Base-by-base conservation (phyloP, 129 eudicot species). In the Arctium minus region DNA sequence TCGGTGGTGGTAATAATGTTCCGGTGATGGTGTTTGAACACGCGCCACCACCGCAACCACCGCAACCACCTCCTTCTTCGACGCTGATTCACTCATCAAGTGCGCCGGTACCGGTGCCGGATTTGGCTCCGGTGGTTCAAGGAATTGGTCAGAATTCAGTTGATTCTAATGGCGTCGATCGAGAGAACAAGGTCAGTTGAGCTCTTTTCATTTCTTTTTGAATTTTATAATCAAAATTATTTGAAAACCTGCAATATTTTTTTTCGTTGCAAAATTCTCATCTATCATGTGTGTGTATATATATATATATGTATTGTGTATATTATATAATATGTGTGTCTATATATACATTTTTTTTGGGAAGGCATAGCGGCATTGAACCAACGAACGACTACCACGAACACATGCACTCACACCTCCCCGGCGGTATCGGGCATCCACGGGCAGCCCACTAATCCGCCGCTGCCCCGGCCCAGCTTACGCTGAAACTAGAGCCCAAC, bases 161-260 rank as follows among this genome's bases (percentile, higher is more conserved):
- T 76, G 96, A 83, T 79, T 91, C 96, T 7, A 84, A 83, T 86
- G 96, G 91, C 36, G 81, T 79, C 79, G 94, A 88, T 73, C 90
- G 86, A 77, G 81, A 73, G 32, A 80, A 84, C 29, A 91, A 89
- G 96, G 97, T 93, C 22, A 70, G 92, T 75, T 56, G 62, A 70
- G 30, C 50, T 29, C 18, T 77, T 37, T 40, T 35, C 29, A 11
- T 73, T 53, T n/a, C n/a, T 27, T 80, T 38, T 67, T 5, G 65
- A 39, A 62, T 36, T 65, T 76, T 15, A 48, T 50, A 12, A 12
- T 37, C 3, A 6, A 56, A 56, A 17, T 56, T 17, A 5, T 56
- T 56, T 56, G 27, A n/a, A 53, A 15, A 17, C 67, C 22, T 17
- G 27, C 2, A 60, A 60, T 53, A 3, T 60, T n/a, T 18, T 60